Base-by-base conservation (phyloP, 2,329 filamentous ascomycete species). In the Colletotrichum zoysiae region DNA sequence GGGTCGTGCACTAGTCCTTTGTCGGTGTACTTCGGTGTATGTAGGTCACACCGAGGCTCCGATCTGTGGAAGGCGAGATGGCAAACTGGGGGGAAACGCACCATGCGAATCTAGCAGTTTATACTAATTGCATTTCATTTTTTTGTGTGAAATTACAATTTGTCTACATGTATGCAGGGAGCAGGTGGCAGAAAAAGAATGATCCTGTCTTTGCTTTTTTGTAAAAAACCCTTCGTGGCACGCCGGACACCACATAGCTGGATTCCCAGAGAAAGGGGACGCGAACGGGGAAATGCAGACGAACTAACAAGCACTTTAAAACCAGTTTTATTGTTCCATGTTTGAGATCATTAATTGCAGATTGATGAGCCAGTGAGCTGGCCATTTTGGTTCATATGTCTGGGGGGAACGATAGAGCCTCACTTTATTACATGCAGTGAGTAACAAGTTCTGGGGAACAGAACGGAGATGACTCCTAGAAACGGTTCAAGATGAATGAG, bases 1-100 rank as follows among this genome's bases (percentile, higher is more conserved):
- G 70, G 70, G 60, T 46, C 70, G 60, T 66, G 66, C 70, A 23
- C 8, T n/a, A 57, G 35, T 40, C 55, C 60, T 65, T 5, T 14
- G 2, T 68, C 65, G 69, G 69, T 71, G 50, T 53, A 18, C 1
- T 3, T 64, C 69, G 69, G 65, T 71, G 26, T 64, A 8, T 0
- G 0, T 40, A 11, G 1, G 0, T 1, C 51, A 46, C 57, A 71
- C 68, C 68, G 68, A 71, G 35, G 23, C 35, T 6, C n/a, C 0
- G n/a, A 12, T 9, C 6, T 7, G 16, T 9, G 2, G 2, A 1
- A 16, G 2, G 30, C 4, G 30, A 12, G 14, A 8, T 14, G 23
- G 50, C 6, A 51, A 5, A 30, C 20, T 44, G 18, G 50, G 2
- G 23, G 12, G 2, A 16, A 51, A 16, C 23, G 3, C 3, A 30